Evolutionary conservation across 1,139 yeast genomes (phyloP), one percentile per base, ranked within the genome.

Genomic region (Candida glucosophila): DNA sequence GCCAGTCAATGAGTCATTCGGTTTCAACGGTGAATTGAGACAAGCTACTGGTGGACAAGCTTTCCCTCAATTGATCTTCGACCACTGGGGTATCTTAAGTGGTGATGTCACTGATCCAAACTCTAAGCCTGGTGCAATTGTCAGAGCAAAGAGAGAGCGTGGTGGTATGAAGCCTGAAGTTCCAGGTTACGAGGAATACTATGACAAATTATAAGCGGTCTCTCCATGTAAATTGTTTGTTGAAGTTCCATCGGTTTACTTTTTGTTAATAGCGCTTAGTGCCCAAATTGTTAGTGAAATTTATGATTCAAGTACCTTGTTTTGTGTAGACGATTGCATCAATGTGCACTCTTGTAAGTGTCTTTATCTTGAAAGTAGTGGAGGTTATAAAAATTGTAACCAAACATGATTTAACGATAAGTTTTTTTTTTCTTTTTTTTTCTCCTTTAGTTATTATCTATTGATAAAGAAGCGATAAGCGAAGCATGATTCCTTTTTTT

Each of bases 31-130:
- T 73, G 95, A 86, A 59, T 82, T 90, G 63, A 86, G 98, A 79
- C 96, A 88, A 74, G 95, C 97, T 58, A 90, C 98, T 57, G 96
- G 96, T 82, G 98, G 98, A 70, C 98, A 90, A 78, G 98, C 98
- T 66, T 90, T 90, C 97, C 98, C 98, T 73, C 97, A 88, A 76
- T 77, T 90, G 93, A 90, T 90, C 67, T 90, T 90, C 70, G 97
- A 88, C 67, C 98, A 90, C 68, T 90, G 97, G 97, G 74, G 85
- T 46, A 66, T 81, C 54, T 72, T 90, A 74, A 56, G 61, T 49
- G 95, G 96, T 68, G 92, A 85, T 67, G 94, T 93, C 60, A 69
- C 82, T 50, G 97, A 90, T 70, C 78, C 88, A 58, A 50, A 77
- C 57, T 55, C 95, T 56, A 90, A 88, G 78, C 92, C 97, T 54